Base-by-base conservation (phyloP, 1,284 basidiomycete genomes). In the Cystobasidium slooffiae region DNA sequence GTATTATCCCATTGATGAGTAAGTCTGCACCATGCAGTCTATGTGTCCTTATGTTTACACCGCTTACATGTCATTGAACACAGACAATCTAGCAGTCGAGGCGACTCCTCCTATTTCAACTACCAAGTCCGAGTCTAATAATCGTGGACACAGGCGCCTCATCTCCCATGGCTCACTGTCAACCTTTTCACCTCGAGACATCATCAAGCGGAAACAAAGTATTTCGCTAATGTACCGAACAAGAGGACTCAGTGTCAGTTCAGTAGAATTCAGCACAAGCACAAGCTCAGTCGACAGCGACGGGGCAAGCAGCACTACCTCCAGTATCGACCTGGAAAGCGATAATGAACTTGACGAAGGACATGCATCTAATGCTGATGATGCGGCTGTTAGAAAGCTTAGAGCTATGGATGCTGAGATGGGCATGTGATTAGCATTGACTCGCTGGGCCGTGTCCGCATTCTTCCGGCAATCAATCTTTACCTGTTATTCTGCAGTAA, bases 1-100 rank as follows among this genome's bases (percentile, higher is more conserved):
- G 70, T 16, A 73, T 73, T 24, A 73, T 73, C 47, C 70, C 70
- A 6, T 39, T 58, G 22, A 46, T 51, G 24, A 58, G 70, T 73
- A 59, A 47, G 70, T 20, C 24, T 10, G 6, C 20, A 24, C 20
- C 20, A 2, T 58, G 2, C 24, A 16, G 55, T 14, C 55, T 14
- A 14, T 31, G 5, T 22, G 24, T 37, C 14, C 55, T 18, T 31
- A 31, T 14, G 24, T 16, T 37, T 7, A 16, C 20, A 58, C 31
- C 24, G 16, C 14, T 22, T 37, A 37, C 24, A n/a, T 22, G 20
- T 31, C 47, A 66, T 18, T 53, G 9, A 8, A 31, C 31, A 1
- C 41, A 52, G 61, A 24, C 24, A 69, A 37, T 39, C 22, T 37
- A 46, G 55, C 39, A 51, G 64, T 43, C 43, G 64, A 55, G 39